Evolutionary conservation across 2,329 filamentous ascomycete genomes (phyloP).

Genomic region (Neoscytalidium dimidiatum): DNA sequence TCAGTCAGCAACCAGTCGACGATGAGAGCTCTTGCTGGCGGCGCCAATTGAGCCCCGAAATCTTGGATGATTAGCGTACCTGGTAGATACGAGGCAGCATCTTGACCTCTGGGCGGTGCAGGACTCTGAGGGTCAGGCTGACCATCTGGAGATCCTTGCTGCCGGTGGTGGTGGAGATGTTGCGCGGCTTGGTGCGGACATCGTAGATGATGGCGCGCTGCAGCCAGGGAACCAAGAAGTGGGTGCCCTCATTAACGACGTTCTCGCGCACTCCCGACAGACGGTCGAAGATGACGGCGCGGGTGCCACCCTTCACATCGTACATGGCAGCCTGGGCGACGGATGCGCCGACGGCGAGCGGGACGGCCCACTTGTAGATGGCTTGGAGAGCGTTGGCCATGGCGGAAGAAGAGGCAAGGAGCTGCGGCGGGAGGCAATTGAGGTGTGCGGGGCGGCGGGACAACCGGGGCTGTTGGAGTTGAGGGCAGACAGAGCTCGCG

Average conservation of each 20-base stretch:
- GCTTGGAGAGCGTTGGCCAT: conserved; percentile 39
- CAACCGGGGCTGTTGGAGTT: not conserved
- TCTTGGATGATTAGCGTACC: conserved; percentile 54
- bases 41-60: not conserved
- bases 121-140: conserved; percentile 90
- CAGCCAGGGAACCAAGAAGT: conserved; percentile 94
- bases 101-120: conserved; percentile 92
- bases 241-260: conserved; percentile 93
- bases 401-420: not conserved
- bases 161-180: conserved; percentile 95
- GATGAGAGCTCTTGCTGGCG: not conserved
- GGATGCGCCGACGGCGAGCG: conserved; percentile 67
- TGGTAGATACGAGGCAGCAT: conserved; percentile 97
- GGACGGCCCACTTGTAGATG: conserved; percentile 72
- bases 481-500: conserved; percentile 3
- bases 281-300: conserved; percentile 97
- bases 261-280: conserved; percentile 87
- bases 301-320: conserved; percentile 92
- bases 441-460: not conserved
- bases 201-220: conserved; percentile 95
- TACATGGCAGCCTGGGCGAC: conserved; percentile 81
- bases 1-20: conserved; percentile 23
- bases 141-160: conserved; percentile 99
- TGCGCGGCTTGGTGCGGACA: conserved; percentile 94
- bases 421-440: not conserved